phyloP scores from a whole-genome alignment of 2,329 filamentous ascomycete species.

The Paecilomyces variotii region DNA sequence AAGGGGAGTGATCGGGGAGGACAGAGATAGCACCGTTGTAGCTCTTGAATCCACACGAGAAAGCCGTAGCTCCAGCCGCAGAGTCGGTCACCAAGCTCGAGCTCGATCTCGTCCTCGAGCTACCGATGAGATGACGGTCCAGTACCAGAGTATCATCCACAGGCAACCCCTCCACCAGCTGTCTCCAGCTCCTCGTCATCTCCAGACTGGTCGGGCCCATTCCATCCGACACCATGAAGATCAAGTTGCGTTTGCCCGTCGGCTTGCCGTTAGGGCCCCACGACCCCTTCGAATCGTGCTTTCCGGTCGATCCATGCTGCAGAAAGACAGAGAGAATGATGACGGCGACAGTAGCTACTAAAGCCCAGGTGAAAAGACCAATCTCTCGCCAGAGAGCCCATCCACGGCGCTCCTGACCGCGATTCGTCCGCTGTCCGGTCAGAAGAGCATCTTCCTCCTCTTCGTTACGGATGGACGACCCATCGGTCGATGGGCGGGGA shows the following conservation, averaged over 20 bases:
- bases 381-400: constrained; percentile 63
- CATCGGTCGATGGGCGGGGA: constrained; percentile 48
- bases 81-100: constrained; percentile 88
- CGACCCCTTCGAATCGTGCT: constrained; percentile 17
- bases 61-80: constrained; percentile 93
- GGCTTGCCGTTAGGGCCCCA: constrained; percentile 37
- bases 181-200: constrained; percentile 77
- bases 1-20: constrained; percentile 74
- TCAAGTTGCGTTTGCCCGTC: constrained; percentile 74
- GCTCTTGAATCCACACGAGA: constrained; percentile 85
- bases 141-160: constrained; percentile 68
- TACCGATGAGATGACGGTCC: constrained; percentile 84
- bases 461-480: constrained; percentile 47
- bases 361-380: constrained; percentile 71
- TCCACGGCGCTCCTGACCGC: constrained; percentile 25
- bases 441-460: constrained; percentile 57
- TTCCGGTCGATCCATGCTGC: constrained; percentile 53
- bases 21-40: constrained; percentile 96
- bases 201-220: constrained; percentile 93
- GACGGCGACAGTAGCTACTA: constrained; percentile 69
- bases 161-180: constrained; percentile 66
- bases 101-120: constrained; percentile 75
- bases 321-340: constrained; percentile 75
- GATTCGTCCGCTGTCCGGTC: constrained; percentile 43
- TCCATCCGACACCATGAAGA: constrained; percentile 99